phyloP scores from a whole-genome alignment of 2,329 filamentous ascomycete species.

The Sodiomyces alkalinus region DNA sequence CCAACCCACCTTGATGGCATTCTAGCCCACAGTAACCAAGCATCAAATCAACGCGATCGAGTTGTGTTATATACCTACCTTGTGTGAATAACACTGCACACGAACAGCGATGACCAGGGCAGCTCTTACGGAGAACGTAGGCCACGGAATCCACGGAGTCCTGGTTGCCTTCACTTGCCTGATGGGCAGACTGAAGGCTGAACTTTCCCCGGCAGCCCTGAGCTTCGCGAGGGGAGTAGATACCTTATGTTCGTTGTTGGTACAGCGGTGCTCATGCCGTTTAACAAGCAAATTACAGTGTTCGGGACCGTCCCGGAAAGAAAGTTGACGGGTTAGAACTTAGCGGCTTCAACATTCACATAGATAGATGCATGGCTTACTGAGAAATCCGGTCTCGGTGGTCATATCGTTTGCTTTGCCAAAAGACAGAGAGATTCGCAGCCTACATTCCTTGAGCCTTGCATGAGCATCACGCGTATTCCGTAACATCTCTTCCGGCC shows the following conservation, averaged over 20 bases:
- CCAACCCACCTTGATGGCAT: too few relatives aligned
- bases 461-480: too few relatives aligned
- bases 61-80: neutral
- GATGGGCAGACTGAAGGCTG: neutral
- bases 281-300: too few relatives aligned
- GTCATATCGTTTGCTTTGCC: too few relatives aligned
- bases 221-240: neutral
- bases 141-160: neutral
- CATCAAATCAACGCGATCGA: neutral
- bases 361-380: too few relatives aligned
- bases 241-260: neutral
- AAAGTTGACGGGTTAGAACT: too few relatives aligned
- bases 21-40: too few relatives aligned
- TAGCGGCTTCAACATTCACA: too few relatives aligned
- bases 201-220: neutral
- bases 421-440: too few relatives aligned
- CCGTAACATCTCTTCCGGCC: neutral
- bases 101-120: neutral
- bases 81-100: neutral
- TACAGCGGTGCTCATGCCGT: neutral
- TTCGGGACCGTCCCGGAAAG: too few relatives aligned
- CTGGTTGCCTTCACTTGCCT: neutral
- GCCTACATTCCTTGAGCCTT: too few relatives aligned
- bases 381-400: too few relatives aligned
- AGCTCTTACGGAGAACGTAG: neutral